A percentile compares a stretch with the other conserved stretches of the same genome.
phyloP scores from a whole-genome alignment of 306 rosid genomes.

The Quercus rubra region DNA sequence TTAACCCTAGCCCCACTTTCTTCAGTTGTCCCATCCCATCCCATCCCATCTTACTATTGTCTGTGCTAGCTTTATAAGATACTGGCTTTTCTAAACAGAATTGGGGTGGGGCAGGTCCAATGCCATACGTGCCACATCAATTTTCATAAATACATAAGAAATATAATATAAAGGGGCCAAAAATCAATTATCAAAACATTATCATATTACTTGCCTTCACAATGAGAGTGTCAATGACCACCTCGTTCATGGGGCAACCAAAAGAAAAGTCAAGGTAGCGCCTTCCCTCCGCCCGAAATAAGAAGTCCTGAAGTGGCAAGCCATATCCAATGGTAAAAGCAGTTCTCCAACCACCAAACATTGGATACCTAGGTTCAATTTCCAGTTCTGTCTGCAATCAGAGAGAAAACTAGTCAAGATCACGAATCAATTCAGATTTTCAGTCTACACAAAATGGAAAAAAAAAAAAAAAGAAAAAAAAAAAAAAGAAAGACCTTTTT shows the following conservation, averaged over 20 bases:
- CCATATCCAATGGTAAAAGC: constrained; percentile 91
- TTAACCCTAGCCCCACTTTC: background rate
- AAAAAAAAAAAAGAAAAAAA: background rate
- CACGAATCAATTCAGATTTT: background rate
- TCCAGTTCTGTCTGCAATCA: constrained; percentile 68
- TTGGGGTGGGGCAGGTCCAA: background rate
- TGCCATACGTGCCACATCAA: background rate
- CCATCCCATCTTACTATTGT: background rate
- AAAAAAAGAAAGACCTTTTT: constrained; percentile 45
- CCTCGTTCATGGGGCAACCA: constrained; percentile 77
- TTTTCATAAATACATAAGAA: constrained; percentile 1
- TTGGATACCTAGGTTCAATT: constrained; percentile 93
- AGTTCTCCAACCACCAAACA: constrained; percentile 97
- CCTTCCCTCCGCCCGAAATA: constrained; percentile 70
- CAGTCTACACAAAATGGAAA: background rate
- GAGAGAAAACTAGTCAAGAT: constrained; percentile 22
- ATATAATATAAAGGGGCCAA: background rate
- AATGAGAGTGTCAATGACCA: constrained; percentile 70
- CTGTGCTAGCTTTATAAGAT: background rate
- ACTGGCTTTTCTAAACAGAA: background rate
- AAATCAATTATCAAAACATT: constrained; percentile 2
- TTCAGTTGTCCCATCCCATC: background rate
- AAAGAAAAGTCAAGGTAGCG: constrained; percentile 72
- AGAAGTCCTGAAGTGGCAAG: constrained; percentile 84
- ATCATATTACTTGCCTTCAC: constrained; percentile 56